Conservation (phyloP, 2,329 filamentous ascomycete genomes). For the Madurella fahalii region DNA sequence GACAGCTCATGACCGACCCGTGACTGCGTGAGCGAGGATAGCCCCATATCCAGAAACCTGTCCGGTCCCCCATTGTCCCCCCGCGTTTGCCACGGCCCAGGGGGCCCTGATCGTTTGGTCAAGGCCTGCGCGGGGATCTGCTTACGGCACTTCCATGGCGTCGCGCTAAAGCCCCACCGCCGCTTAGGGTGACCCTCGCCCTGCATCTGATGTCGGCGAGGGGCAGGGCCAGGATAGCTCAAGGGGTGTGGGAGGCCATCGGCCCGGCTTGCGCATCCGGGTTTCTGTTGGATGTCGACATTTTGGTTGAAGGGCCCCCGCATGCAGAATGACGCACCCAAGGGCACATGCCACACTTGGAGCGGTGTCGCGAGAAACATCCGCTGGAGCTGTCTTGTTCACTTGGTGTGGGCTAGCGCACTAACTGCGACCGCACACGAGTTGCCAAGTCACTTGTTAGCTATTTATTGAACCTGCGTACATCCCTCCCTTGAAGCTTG, state of each 20-base stretch:
- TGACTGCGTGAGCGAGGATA: slow-evolving; percentile 1
- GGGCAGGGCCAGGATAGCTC: neutral
- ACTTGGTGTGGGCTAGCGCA: too few relatives aligned
- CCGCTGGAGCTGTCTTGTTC: too few relatives aligned
- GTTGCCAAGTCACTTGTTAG: neutral
- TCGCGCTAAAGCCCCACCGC: neutral
- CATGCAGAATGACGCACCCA: slow-evolving; percentile 15
- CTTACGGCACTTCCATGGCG: neutral
- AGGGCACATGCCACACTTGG: slow-evolving; percentile 5
- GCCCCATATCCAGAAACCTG: neutral
- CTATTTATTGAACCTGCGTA: too few relatives aligned
- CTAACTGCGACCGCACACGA: too few relatives aligned
- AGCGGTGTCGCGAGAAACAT: neutral
- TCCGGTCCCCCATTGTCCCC: neutral
- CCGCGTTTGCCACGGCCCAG: too few relatives aligned
- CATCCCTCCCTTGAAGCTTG: too few relatives aligned
- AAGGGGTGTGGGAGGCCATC: slow-evolving; percentile 1
- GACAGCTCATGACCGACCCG: neutral
- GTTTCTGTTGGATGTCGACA: neutral
- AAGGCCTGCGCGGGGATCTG: too few relatives aligned
- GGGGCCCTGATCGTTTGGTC: too few relatives aligned
- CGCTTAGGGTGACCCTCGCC: neutral
- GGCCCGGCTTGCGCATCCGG: neutral
- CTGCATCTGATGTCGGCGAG: neutral
- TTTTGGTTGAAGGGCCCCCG: neutral